Evolutionary conservation across 352 stramenopile genomes (phyloP), one percentile per base, ranked within the genome.

Genomic region (Pilasporangium apinafurcum): DNA sequence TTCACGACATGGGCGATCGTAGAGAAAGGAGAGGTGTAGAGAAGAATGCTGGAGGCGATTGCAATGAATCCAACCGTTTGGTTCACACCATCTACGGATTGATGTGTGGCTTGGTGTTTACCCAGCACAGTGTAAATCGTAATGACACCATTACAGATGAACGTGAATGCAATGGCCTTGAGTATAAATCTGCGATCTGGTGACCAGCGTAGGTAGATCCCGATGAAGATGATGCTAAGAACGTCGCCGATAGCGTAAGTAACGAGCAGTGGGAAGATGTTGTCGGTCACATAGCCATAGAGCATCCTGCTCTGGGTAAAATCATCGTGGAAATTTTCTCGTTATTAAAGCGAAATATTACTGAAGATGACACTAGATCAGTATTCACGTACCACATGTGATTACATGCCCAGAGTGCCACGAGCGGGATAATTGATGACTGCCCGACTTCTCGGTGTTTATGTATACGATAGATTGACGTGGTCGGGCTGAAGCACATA

Each of bases 401-500:
- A 48, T 80, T 79, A 55, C 69, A 80, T 29, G 56, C 54, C 71
- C 73, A 89, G 22, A 89, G 67, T 29, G 74, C 68, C 8, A 72
- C 71, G 18, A 86, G 71, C 17, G 77, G 74, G 18, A 83, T 51
- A 22, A 86, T 43, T 10, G 74, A 73, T 6, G 49, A 46, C 31
- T 45, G 51, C 6, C 68, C 71, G 1, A 73, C 77, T 22, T 59
- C 36, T 21, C 47, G 56, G n/a, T 59, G 41, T 44, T 67, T 76
- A 50, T 83, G 65, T 37, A 87, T 82, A n/a, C 53, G 58, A 32
- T 71, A 66, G 20, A 90, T 54, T 2, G 59, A 33, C 5, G 60
- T 65, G 17, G 58, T 62, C 20, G 78, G 78, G 45, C 78, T 86
- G 14, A 79, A 44, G 28, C 68, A 82, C 78, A 90, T 90, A 68